Evolutionary conservation across 2,329 filamentous ascomycete genomes (phyloP), one percentile per base, ranked within the genome.

Genomic region (Neurospora sp.): DNA sequence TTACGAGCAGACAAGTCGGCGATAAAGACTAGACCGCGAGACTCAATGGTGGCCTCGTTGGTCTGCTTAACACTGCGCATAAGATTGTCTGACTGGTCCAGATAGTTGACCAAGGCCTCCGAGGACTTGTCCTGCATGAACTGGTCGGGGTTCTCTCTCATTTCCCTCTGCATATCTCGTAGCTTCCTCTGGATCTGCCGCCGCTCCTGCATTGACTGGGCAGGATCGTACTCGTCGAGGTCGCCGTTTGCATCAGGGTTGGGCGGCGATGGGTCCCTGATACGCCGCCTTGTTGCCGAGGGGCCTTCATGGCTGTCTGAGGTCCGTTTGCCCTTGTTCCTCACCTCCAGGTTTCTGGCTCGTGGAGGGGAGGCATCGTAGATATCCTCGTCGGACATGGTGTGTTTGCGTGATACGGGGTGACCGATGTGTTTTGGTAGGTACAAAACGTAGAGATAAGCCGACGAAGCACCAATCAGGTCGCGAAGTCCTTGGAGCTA

Each of bases 1-100:
- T 93, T 93, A 74, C 92, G 92, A 75, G 91, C 90, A 0, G 91
- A 90, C 4, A 96, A 80, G 73, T 97, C 93, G 5, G 92, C 92
- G 0, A 92, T 89, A 73, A 87, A 89, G 67, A 97, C 91, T 3
- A 98, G 85, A 36, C 96, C 84, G n/a, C 92, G 89, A 0, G 95
- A 93, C 78, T 99, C 96, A 71, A 97, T 90, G 0, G 91, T 92
- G 0, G 96, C 96, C 78, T 98, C 96, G 2, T 90, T 89, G 0
- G 96, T 97, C 81, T 97, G 94, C 76, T 91, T 92, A 71, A 97
- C 90, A 74, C 88, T 84, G 69, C 84, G 83, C 72, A 90, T 89
- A 15, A 90, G 81, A 41, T 84, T 79, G 74, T 96, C 89, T 17
- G 91, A 89, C 73, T 86, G 85, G 33, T 86, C 79, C 33, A 98